phyloP scores from a whole-genome alignment of 1,284 basidiomycete genomes.

The Moniliella sp. region DNA sequence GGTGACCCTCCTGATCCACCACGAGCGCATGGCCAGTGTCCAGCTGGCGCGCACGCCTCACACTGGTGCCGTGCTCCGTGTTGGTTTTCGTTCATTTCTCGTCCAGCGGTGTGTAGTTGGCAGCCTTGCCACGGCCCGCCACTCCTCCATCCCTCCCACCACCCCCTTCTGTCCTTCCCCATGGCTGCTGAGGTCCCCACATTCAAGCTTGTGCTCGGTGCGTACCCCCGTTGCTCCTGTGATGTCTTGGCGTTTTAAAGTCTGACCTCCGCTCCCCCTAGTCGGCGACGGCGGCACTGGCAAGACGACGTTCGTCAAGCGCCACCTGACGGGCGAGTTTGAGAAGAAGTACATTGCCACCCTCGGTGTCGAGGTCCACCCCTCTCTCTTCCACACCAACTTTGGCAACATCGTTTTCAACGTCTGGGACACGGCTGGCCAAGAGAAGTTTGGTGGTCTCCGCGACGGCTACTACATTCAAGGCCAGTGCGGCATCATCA shows the following conservation, averaged over 20 bases:
- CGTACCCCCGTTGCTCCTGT: too few relatives aligned
- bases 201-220: constrained; percentile 85
- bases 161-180: too few relatives aligned
- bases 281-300: constrained; percentile 96
- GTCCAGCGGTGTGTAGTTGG: too few relatives aligned
- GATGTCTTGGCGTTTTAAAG: too few relatives aligned
- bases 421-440: constrained; percentile 98
- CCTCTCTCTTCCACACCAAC: constrained; percentile 85
- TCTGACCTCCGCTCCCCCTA: constrained; percentile 3
- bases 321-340: constrained; percentile 91
- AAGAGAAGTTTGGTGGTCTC: constrained; percentile 72
- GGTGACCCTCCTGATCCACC: too few relatives aligned
- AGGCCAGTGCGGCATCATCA: constrained; percentile 98
- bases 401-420: constrained; percentile 98
- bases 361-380: constrained; percentile 97
- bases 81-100: too few relatives aligned
- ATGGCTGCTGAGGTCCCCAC: too few relatives aligned
- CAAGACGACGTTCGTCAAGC: constrained; percentile 44
- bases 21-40: too few relatives aligned
- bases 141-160: too few relatives aligned
- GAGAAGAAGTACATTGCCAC: constrained; percentile 99
- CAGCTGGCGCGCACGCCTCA: too few relatives aligned
- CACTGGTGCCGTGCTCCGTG: too few relatives aligned
- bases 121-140: too few relatives aligned
- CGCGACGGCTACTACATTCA: constrained; percentile 32